Base-by-base conservation (phyloP, 139 green algal genomes). In the Micractinium conductrix region DNA sequence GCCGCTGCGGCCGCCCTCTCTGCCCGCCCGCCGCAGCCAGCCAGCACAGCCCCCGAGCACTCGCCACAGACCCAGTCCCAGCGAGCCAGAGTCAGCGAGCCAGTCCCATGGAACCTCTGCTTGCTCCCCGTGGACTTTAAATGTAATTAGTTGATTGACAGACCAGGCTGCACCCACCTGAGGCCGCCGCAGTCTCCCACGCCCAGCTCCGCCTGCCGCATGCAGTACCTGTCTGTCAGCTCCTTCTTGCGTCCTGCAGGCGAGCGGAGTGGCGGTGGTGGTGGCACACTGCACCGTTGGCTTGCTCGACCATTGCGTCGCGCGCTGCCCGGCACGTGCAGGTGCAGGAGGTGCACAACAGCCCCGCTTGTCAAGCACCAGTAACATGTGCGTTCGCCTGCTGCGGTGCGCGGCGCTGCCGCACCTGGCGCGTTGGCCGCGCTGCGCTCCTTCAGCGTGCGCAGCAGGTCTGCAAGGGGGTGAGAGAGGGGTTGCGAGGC, bases 111-210 rank as follows among this genome's bases (percentile, higher is more conserved):
- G n/a, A n/a, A n/a, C n/a, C n/a, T n/a, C n/a, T n/a, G n/a, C n/a
- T n/a, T n/a, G n/a, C n/a, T n/a, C n/a, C n/a, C n/a, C n/a, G n/a
- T n/a, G n/a, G n/a, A n/a, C n/a, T n/a, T n/a, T n/a, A n/a, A n/a
- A n/a, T n/a, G n/a, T n/a, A n/a, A n/a, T n/a, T n/a, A n/a, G n/a
- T n/a, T n/a, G n/a, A n/a, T n/a, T n/a, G n/a, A n/a, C n/a, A n/a
- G n/a, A n/a, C n/a, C n/a, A n/a, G n/a, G n/a, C n/a, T n/a, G n/a
- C n/a, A 10, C 67, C 12, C 48, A 78, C 37, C 89, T 81, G 58
- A 96, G 81, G 2, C 93, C 93, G 40, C 88, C 92, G 84, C 93
- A 96, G 88, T 96, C 93, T 12, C 93, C 93, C 22, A 96, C 82
- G 19, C 93, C 93, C 42, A 96, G 81, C 89, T 96, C 93, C 35